A percentile compares a stretch with the other conserved stretches of the same genome.
Conservation (phyloP, 2,329 filamentous ascomycete genomes). For the Fusarium vanettenii region DNA sequence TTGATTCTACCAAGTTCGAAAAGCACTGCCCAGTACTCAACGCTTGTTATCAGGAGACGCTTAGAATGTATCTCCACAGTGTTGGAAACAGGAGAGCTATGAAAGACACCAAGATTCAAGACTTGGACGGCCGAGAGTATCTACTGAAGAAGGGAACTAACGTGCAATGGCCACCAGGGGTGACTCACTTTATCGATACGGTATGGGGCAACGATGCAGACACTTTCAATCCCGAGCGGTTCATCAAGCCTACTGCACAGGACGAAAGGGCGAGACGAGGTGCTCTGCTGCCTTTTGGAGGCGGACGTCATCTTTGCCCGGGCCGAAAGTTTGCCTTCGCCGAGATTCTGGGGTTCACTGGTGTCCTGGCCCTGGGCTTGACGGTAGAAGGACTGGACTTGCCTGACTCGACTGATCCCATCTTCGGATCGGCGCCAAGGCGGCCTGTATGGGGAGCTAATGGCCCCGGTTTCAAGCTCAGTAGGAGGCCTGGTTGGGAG, state of each 20-base stretch:
- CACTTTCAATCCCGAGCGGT: conserved; percentile 37
- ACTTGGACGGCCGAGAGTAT: conserved; percentile 37
- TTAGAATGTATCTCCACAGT: conserved; percentile 53
- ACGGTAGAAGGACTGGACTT: conserved; percentile 25
- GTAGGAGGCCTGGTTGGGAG: conserved; percentile 16
- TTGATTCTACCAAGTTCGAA: conserved; percentile 51
- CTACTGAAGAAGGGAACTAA: conserved; percentile 41
- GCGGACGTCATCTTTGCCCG: conserved; percentile 48
- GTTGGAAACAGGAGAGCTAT: conserved; percentile 53
- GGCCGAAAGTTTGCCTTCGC: conserved; percentile 47
- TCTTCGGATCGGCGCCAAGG: conserved; percentile 9
- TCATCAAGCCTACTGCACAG: conserved; percentile 19
- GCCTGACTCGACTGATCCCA: conserved; percentile 11
- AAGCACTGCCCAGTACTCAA: conserved; percentile 54
- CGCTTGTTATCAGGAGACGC: conserved; percentile 56
- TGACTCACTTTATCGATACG: conserved; percentile 28
- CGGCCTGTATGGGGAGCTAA: conserved; percentile 3
- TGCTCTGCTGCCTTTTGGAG: conserved; percentile 48
- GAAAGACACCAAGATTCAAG: conserved; percentile 50
- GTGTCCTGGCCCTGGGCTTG: conserved; percentile 13
- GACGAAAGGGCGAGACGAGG: conserved; percentile 39
- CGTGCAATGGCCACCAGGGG: conserved; percentile 38
- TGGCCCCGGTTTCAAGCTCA: neutral
- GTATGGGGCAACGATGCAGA: conserved; percentile 38
- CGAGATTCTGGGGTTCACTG: conserved; percentile 33